Base-by-base conservation (phyloP, 2,329 filamentous ascomycete species). In the Pseudofabraea citricarpa region DNA sequence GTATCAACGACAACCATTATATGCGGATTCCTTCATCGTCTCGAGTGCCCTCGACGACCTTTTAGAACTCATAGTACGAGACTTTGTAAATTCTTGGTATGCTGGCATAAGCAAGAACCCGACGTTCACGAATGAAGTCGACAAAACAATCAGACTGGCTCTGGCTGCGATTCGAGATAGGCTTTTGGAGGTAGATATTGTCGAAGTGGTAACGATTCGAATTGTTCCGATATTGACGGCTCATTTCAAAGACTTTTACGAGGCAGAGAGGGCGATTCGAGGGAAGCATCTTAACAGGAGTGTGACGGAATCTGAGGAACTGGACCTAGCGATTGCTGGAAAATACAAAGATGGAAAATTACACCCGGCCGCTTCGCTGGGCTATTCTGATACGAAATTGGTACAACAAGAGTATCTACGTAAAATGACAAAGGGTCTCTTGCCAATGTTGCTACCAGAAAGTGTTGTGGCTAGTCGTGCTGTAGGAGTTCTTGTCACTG, bases 281-380 rank as follows among this genome's bases (percentile, higher is more conserved):
- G 94, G 94, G 10, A 86, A 83, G 61, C 88, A 95, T 64, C 71
- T 97, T 44, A 93, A 90, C 55, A 81, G 88, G 41, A 90, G 85
- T 52, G 83, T 98, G 43, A 97, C 94, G 3, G 93, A 98, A 67
- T 95, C 90, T 1, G 91, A 96, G 60, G 93, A 98, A 73, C 72
- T 98, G 56, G 90, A 97, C 64, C 73, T 95, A 53, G 93, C 93
- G 2, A 95, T 98, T 64, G 93, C 93, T n/a, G 84, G 80, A 31
- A 96, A 95, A 65, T 98, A 93, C 65, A 84, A 78, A 43, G 85
- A 94, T 62, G 91, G 91, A 20, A 88, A 85, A 50, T 71, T 98
- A 46, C 94, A 98, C 61, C 77, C 87, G 4, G 93, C 93, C 5
- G 90, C 87, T 5, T 86, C 84, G 12, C 68, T 95, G 56, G 81